These are phyloP conservation scores for Anthracocystis panici-leucophaei DNA, from an alignment of 1,284 basidiomycete genomes.

Conservation along the genomic window DNA sequence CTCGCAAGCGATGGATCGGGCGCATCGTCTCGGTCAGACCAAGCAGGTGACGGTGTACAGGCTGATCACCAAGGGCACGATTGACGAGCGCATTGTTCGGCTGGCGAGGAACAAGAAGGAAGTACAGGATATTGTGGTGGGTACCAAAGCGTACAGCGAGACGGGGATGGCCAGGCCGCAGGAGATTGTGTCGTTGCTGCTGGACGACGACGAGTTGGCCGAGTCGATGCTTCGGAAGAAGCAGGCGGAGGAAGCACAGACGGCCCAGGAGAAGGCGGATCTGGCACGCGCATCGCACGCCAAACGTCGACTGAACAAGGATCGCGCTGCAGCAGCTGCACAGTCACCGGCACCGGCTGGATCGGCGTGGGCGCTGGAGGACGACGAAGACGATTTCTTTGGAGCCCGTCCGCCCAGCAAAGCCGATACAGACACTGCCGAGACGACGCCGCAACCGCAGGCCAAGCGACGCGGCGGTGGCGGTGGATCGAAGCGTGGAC, in stretches of 20 bases:
- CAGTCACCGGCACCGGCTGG: conserved; percentile 31
- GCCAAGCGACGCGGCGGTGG: conserved; percentile 27
- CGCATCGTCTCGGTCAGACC: conserved; percentile 97
- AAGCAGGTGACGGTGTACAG: conserved; percentile 99
- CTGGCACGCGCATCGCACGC: conserved; percentile 64
- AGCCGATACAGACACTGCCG: conserved; percentile 48
- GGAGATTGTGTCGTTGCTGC: conserved; percentile 93
- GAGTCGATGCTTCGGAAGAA: conserved; percentile 68
- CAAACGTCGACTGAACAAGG: conserved; percentile 59
- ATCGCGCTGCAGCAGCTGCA: conserved; percentile 46
- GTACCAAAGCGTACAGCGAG: conserved; percentile 81
- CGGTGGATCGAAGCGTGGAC: conserved; percentile 24
- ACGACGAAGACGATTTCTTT: conserved; percentile 69
- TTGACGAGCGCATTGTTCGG: conserved; percentile 96
- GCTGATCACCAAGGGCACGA: conserved; percentile 94
- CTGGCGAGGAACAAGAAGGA: conserved; percentile 66
- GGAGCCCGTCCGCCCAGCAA: conserved; percentile 56
- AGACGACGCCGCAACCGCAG: conserved; percentile 48
- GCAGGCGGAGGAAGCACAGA: conserved; percentile 67
- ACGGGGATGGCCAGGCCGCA: conserved; percentile 85
- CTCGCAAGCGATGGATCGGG: conserved; percentile 99
- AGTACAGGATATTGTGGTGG: conserved; percentile 95
- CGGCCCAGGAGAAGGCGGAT: conserved; percentile 66
- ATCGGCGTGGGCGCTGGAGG: conserved; percentile 63
- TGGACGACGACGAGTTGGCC: conserved; percentile 85